Evolutionary conservation across 2,329 filamentous ascomycete genomes (phyloP).

Genomic region (Trichoderma sp.): DNA sequence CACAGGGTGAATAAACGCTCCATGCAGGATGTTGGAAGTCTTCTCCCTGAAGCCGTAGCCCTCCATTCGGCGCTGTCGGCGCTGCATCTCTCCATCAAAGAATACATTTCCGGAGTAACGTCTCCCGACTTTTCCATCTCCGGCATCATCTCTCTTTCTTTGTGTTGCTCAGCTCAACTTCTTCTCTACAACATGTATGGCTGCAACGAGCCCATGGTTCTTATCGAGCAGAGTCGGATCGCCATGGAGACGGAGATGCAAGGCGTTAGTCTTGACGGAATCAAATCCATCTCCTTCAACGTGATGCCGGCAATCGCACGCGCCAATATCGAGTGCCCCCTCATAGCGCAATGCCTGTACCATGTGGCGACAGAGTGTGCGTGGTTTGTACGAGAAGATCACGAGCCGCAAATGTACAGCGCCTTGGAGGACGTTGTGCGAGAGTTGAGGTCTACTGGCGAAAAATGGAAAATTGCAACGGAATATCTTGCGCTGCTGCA

Average conservation of each 20-base stretch:
- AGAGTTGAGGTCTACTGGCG: not conserved
- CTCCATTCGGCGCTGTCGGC: slow-evolving; percentile 4
- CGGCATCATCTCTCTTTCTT: not conserved
- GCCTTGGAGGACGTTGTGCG: not conserved
- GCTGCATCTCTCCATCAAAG: not conserved
- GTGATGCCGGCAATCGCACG: not conserved
- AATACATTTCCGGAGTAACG: not conserved
- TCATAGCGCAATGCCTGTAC: slow-evolving; percentile 3
- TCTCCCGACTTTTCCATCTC: not conserved
- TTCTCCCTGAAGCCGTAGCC: not conserved
- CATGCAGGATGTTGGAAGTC: not conserved
- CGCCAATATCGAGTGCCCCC: slow-evolving; percentile 4
- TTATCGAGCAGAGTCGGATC: not conserved
- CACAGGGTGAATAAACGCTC: not conserved
- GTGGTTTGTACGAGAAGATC: slow-evolving; percentile 9
- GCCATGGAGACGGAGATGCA: slow-evolving; percentile 16
- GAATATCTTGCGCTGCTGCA: slow-evolving; percentile 3
- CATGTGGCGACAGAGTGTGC: slow-evolving; percentile 9
- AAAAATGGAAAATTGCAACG: not conserved
- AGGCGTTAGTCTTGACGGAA: not conserved
- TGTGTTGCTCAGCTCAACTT: slow-evolving; percentile 6
- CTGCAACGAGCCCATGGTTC: slow-evolving; percentile 1
- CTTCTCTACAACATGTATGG: slow-evolving; percentile 2
- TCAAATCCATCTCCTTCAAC: not conserved
- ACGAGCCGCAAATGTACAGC: slow-evolving; percentile 8